These are phyloP conservation scores for Albizia julibrissin DNA, from an alignment of 306 rosid species.

Conservation along the genomic window DNA sequence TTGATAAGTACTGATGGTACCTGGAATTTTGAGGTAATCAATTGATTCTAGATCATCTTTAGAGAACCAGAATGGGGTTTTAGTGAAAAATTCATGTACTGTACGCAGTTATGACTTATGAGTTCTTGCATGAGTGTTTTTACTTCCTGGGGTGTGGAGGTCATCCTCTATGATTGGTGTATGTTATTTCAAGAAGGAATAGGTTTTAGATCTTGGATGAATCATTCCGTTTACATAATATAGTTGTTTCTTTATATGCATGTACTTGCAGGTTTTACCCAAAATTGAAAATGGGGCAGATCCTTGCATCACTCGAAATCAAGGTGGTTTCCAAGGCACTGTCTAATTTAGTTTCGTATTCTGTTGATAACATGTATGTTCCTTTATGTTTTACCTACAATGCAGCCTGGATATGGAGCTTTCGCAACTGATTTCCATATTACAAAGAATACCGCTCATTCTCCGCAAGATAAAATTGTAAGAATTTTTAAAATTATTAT, in stretches of 20 bases:
- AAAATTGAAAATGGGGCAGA: slow-evolving; percentile 56
- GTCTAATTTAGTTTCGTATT: slow-evolving; percentile 4
- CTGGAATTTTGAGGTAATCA: neutral
- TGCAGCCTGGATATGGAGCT: slow-evolving; percentile 88
- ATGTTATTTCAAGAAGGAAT: neutral
- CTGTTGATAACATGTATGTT: slow-evolving; percentile 21
- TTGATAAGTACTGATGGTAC: too few species aligned
- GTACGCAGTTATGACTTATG: neutral
- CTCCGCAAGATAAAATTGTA: slow-evolving; percentile 68
- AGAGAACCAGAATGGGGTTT: neutral
- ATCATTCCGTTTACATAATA: slow-evolving; percentile 14
- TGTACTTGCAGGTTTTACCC: slow-evolving; percentile 72
- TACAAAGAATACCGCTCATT: slow-evolving; percentile 41
- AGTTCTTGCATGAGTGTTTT: neutral
- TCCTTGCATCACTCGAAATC: slow-evolving; percentile 62
- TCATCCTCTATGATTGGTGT: neutral
- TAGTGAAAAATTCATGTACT: neutral
- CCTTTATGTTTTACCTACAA: slow-evolving; percentile 19
- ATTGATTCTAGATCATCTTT: neutral
- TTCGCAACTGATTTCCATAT: slow-evolving; percentile 67
- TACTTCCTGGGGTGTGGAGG: neutral
- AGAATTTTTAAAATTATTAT: slow-evolving; percentile 43
- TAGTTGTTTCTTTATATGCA: slow-evolving; percentile 1
- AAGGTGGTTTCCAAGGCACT: slow-evolving; percentile 54
- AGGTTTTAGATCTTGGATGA: neutral